Evolutionary conservation across 2,329 filamentous ascomycete species (phyloP), one percentile per base, ranked within the genome.

Genomic region (Fusarium acutatum): DNA sequence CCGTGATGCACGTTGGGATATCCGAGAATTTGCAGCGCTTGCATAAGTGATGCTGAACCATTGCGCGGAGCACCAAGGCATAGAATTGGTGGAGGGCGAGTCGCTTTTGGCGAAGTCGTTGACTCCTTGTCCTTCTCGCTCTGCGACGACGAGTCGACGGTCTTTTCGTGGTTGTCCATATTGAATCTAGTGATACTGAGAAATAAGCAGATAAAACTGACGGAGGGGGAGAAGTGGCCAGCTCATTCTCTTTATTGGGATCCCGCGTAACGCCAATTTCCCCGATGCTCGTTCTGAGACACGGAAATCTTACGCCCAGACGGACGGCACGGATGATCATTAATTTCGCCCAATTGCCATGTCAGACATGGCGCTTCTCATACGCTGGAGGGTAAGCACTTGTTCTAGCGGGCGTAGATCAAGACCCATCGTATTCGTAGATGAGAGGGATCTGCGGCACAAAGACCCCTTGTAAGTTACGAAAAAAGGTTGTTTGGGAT

Each of bases 1-100:
- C 71, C 72, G 11, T 75, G 74, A 11, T 75, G 73, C 1, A 74
- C 64, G 1, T 72, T 60, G 6, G 50, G 18, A 15, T 68, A 73
- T 3, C 74, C 74, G 0, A 76, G 62, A 4, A 72, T 69, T 22
- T 61, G 49, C 1, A 76, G 69, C 12, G 72, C 72, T 6, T 52
- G 32, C 65, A 73, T 64, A 3, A 76, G 64, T 7, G 74, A 76
- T 7, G 65, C 60, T 6, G 74, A 65, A 14, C 70, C 70, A 7
- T 70, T 74, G n/a, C 74, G 72, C 6, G 65, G 13, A 14, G 60
- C 49, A 22, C 70, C 70, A 0, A 72, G 24, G 9, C 69, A 72
- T n/a, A 72, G 40, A 14, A 72, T 41, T 1, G 70, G 70, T 0
- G 69, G 69, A 13, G 64, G 56, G 6, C 44, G 38, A 26, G 28